Percentiles rank a stretch among this genome's conserved stretches.
Conservation (phyloP, 495 filamentous ascomycete species). For the Lepraria neglecta region DNA sequence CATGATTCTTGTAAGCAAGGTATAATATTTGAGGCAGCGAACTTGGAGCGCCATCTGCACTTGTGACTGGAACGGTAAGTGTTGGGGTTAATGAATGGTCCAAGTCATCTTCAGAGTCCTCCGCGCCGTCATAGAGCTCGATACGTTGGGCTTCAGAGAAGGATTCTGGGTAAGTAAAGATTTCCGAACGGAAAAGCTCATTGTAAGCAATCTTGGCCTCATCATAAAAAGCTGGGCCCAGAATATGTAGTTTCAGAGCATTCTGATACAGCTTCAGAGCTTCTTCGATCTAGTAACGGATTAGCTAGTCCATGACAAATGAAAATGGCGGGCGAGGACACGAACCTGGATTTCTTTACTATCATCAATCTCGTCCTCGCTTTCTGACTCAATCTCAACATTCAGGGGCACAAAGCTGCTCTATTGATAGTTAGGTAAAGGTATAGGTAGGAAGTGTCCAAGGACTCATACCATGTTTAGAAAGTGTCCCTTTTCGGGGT, state of each 20-base stretch:
- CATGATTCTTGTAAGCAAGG: constrained; percentile 90
- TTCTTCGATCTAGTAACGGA: constrained; percentile 70
- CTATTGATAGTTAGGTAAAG: constrained; percentile 14
- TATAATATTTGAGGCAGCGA: constrained; percentile 84
- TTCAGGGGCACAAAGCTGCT: constrained; percentile 75
- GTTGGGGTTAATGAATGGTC: constrained; percentile 37
- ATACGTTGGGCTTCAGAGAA: constrained; percentile 67
- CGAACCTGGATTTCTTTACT: constrained; percentile 78
- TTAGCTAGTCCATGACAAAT: neutral
- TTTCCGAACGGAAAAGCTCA: constrained; percentile 80
- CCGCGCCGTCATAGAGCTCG: constrained; percentile 52
- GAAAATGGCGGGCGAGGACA: neutral
- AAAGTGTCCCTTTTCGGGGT: neutral
- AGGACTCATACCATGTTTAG: neutral
- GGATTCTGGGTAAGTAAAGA: constrained; percentile 84
- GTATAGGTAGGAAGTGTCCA: neutral
- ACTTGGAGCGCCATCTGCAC: constrained; percentile 62
- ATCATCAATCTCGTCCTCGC: constrained; percentile 87
- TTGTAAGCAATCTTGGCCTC: constrained; percentile 80
- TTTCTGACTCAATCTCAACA: constrained; percentile 81
- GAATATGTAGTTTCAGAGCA: constrained; percentile 85
- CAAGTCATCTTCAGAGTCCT: constrained; percentile 37
- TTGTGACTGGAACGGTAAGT: constrained; percentile 40
- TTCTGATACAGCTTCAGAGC: constrained; percentile 91
- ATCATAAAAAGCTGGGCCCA: constrained; percentile 66